Percentiles rank a stretch among this genome's conserved stretches.
Conservation (phyloP, 2,329 filamentous ascomycete genomes). For the Penicillium decumbens region DNA sequence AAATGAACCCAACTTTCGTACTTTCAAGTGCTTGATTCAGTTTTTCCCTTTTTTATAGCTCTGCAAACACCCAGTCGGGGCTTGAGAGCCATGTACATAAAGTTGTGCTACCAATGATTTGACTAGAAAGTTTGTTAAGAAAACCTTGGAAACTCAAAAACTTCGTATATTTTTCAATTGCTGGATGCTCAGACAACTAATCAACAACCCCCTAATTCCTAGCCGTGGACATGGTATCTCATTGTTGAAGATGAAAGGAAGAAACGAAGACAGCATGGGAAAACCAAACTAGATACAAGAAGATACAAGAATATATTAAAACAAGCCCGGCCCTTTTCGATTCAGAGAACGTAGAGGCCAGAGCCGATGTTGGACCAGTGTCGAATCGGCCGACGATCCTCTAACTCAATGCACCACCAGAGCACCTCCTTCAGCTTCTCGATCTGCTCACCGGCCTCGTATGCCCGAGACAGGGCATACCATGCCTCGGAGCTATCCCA, state of each 20-base stretch:
- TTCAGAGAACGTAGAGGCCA: conserved; percentile 60
- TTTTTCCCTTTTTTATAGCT: conserved; percentile 8
- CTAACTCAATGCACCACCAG: conserved; percentile 96
- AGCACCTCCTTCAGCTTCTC: conserved; percentile 88
- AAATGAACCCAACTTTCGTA: conserved; percentile 17
- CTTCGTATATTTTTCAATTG: conserved; percentile 12
- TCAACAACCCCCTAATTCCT: conserved; percentile 4
- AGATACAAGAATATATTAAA: conserved; percentile 22
- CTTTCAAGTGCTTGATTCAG: conserved; percentile 4
- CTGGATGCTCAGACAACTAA: conserved; percentile 5
- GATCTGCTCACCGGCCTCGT: conserved; percentile 78
- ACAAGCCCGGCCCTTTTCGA: neutral
- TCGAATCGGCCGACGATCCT: conserved; percentile 75
- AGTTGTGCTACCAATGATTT: conserved; percentile 30
- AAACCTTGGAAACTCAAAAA: conserved; percentile 2
- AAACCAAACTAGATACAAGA: conserved; percentile 23
- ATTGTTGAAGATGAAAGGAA: conserved; percentile 13
- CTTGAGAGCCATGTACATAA: conserved; percentile 35
- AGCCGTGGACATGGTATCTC: conserved; percentile 28
- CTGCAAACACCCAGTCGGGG: conserved; percentile 3
- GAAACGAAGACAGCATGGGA: conserved; percentile 2
- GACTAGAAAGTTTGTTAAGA: conserved; percentile 7
- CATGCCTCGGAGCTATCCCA: conserved; percentile 95
- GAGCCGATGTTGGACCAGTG: conserved; percentile 68
- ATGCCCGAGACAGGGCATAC: conserved; percentile 79